A percentile compares a stretch with the other conserved stretches of the same genome.
These are phyloP conservation scores for Tripidium arundinaceum DNA, from an alignment of 202 grass and related monocot species.

Conservation along the genomic window DNA sequence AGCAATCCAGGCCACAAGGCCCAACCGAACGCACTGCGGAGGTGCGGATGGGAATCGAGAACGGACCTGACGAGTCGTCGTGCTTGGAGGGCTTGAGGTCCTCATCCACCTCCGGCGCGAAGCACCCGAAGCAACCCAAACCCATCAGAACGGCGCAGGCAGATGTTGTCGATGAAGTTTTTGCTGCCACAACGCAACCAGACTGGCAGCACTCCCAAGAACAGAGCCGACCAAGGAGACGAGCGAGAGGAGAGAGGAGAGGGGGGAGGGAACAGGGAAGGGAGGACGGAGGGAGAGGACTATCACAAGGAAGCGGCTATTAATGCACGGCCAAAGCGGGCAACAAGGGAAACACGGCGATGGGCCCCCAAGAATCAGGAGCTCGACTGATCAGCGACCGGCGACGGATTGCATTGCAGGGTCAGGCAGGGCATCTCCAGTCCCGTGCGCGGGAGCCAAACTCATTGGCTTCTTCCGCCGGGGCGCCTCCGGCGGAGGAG, in stretches of 20 bases:
- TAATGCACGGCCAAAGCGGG: conserved; percentile 38
- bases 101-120: conserved; percentile 27
- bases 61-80: conserved; percentile 59
- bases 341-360: neutral
- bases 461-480: neutral
- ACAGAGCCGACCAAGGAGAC: neutral
- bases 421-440: conserved; percentile 18
- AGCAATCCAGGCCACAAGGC: neutral
- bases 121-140: conserved; percentile 74
- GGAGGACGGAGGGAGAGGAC: neutral
- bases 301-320: conserved; percentile 33
- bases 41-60: conserved; percentile 11
- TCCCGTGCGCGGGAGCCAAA: neutral
- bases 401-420: conserved; percentile 26
- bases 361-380: conserved; percentile 23
- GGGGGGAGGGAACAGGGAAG: too few species aligned
- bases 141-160: conserved; percentile 27
- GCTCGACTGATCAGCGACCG: conserved; percentile 25
- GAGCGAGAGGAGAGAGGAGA: neutral
- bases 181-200: neutral
- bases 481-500: neutral
- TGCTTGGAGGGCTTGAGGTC: conserved; percentile 46
- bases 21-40: neutral
- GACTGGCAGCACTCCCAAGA: conserved; percentile 5
- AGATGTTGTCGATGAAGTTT: neutral